Evolutionary conservation across 495 filamentous ascomycete species (phyloP), one percentile per base, ranked within the genome.

Genomic region (Penicillium samsonianum): DNA sequence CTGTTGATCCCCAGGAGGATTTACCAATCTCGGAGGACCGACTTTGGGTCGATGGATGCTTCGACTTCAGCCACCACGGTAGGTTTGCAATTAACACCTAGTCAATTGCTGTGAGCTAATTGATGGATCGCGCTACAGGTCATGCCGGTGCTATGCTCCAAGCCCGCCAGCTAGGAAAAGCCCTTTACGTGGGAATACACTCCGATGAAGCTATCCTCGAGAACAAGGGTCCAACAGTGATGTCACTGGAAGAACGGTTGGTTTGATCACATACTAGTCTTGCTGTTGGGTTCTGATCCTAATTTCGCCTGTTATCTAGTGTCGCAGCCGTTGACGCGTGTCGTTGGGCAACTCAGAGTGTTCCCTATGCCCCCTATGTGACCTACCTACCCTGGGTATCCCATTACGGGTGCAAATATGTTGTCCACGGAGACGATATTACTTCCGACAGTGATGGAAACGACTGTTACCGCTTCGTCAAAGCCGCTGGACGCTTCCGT

Each of bases 51-150:
- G 94, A 99, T 75, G 94, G 94, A 50, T 99, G 94, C 75, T 99
- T 96, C 74, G 94, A 99, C 76, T 99, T 99, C 73, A 91, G 88
- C 72, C 94, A 99, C 71, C 94, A 99, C 65, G 94, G 90, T 92
- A 72, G 59, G 76, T 45, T 5, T 56, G 5, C 4, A 12, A 26
- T 20, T 26, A 35, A 38, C 10, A 50, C 17, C 46, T 44, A 19
- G n/a, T 38, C 38, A 61, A 64, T 63, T 14, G 16, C 30, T 38
- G 9, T 37, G 23, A 30, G 11, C 35, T 35, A 26, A 55, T 19
- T 40, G 38, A 20, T 42, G 51, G 62, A 59, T 48, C 58, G 35
- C 9, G 48, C 20, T 30, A 31, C 60, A 94, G 90, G 94, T 60
- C 94, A 99, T 77, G 93, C 94, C 6, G 94, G 95, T 38, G 95